Conservation (phyloP, 192 early-diverging fungal species). For the Borealophlyctis nickersoniae region DNA sequence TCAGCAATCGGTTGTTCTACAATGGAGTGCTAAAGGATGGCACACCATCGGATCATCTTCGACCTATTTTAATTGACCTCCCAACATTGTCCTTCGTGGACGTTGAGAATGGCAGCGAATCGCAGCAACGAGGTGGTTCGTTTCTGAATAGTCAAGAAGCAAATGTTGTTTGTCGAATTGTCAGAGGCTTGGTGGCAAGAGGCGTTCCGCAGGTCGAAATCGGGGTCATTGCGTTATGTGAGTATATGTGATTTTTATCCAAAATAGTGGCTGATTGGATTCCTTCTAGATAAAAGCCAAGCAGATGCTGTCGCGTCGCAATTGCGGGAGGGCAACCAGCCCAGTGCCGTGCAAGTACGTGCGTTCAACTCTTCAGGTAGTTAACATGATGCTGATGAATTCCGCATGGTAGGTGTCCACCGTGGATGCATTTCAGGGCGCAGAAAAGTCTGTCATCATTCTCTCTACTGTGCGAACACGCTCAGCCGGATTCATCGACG, state of each 20-base stretch:
- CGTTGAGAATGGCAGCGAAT: conserved; percentile 45
- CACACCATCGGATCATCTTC: conserved; percentile 20
- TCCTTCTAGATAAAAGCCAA: conserved; percentile 57
- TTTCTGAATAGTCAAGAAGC: conserved; percentile 57
- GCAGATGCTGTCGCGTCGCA: conserved; percentile 44
- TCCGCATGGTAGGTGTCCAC: conserved; percentile 57
- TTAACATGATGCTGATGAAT: no score
- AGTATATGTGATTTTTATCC: conserved; percentile 17
- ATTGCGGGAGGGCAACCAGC: conserved; percentile 1
- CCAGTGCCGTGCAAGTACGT: neutral
- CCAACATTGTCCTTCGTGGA: conserved; percentile 60
- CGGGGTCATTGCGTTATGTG: conserved; percentile 72
- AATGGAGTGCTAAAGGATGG: conserved; percentile 48
- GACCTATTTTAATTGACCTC: conserved; percentile 43
- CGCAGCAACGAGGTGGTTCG: conserved; percentile 45
- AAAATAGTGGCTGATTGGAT: neutral
- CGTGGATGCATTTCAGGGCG: conserved; percentile 75
- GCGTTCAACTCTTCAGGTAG: no score
- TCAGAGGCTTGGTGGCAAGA: conserved; percentile 38
- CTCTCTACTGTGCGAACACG: conserved; percentile 62
- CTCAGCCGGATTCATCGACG: conserved; percentile 62
- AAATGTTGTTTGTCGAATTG: conserved; percentile 36
- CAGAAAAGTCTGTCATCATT: conserved; percentile 74
- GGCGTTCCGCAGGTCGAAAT: conserved; percentile 48
- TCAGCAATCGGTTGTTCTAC: conserved; percentile 69